Evolutionary conservation across 345 rosid genomes (phyloP), one percentile per base, ranked within the genome.

Genomic region (Citrus sp.): DNA sequence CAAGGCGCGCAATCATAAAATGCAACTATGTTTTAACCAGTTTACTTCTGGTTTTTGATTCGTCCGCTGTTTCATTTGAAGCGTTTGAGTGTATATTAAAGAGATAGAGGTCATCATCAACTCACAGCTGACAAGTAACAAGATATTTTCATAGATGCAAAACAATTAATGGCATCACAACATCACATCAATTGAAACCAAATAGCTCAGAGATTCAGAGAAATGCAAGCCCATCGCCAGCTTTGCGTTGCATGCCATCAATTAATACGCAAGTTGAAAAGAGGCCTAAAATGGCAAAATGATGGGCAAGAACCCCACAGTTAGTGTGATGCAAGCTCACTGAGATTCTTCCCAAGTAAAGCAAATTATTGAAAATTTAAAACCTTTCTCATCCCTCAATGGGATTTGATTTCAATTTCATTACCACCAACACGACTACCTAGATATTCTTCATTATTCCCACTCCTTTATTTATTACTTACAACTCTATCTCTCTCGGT

Each of bases 221-320:
- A 46, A 46, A 13, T 46, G 51, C 51, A 46, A 46, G 51, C 4
- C 51, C 51, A 13, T 46, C 51, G 51, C 51, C 51, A 46, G 51
- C 51, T 46, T 46, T 3, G 51, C 51, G 51, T 46, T 13, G 51
- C 51, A 12, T 46, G 65, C 38, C 61, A 13, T 70, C 59, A 30
- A 46, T 14, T 46, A 62, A 59, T 67, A 42, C 49, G 35, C 49
- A 58, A 35, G 27, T 22, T 58, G 56, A 13, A 13, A 46, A 12
- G 51, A 13, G 51, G 51, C 51, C 77, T 5, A 30, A 37, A 77
- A 73, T 40, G 67, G 83, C 76, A 2, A 84, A 76, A 67, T 21
- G 67, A 46, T 25, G 69, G 78, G 74, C 80, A 72, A 78, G 65
- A 80, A 79, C 82, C 84, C 70, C 78, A 72, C 84, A 67, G 80